Conservation (phyloP, 2,329 filamentous ascomycete species). For the Aureobasidium sp. region DNA sequence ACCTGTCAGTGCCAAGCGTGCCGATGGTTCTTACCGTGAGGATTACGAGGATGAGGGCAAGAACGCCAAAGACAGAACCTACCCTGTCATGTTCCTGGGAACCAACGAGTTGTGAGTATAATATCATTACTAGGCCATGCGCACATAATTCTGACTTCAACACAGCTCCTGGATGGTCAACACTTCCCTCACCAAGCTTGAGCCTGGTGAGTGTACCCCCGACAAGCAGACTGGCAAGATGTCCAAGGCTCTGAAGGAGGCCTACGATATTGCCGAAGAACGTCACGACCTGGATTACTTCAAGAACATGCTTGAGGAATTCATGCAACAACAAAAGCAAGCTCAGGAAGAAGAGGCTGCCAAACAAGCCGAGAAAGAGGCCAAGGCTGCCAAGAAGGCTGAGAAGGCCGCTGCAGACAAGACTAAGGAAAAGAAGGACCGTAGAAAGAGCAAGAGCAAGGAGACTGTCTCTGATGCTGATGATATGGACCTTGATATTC, state of each 20-base stretch:
- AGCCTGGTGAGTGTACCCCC: conserved; percentile 59
- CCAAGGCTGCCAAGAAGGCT: conserved; percentile 34
- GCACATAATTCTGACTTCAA: conserved; percentile 10
- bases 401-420: conserved; percentile 23
- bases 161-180: conserved; percentile 85
- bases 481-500: conserved; percentile 38
- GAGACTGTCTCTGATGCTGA: conserved; percentile 17
- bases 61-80: conserved; percentile 75
- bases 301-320: conserved; percentile 63
- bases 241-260: conserved; percentile 68
- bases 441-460: conserved; percentile 29
- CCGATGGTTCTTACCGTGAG: conserved; percentile 79
- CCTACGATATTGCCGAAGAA: conserved; percentile 73
- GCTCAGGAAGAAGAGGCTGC: conserved; percentile 38
- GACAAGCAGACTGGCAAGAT: conserved; percentile 64
- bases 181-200: conserved; percentile 68
- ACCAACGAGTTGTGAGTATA: conserved; percentile 92
- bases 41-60: conserved; percentile 84
- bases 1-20: conserved; percentile 72
- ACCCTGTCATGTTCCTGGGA: conserved; percentile 87
- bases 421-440: conserved; percentile 45
- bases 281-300: conserved; percentile 71
- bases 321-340: conserved; percentile 47
- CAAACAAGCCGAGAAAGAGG: conserved; percentile 31
- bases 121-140: neutral